These are phyloP conservation scores for Meyerozyma smithsonii DNA, from an alignment of 1,139 yeast genomes.

Conservation along the genomic window DNA sequence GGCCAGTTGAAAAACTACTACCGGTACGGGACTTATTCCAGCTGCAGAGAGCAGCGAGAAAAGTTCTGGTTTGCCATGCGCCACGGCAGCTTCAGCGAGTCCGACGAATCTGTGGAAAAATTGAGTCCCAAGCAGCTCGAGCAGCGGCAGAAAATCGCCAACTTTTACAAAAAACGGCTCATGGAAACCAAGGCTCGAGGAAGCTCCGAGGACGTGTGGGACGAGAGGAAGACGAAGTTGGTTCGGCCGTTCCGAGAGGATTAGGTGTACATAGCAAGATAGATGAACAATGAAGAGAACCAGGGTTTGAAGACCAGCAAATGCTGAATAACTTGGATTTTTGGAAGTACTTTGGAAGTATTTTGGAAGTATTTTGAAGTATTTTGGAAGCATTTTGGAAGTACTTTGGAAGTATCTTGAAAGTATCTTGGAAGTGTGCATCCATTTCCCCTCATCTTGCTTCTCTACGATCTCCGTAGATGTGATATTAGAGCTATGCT, in stretches of 20 bases:
- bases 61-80: conserved; percentile 79
- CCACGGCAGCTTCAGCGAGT: conserved; percentile 36
- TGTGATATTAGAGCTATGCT: background rate
- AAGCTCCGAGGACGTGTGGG: conserved; percentile 83
- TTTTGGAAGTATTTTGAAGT: too few relatives aligned
- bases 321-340: too few relatives aligned
- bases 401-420: too few relatives aligned
- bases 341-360: too few relatives aligned
- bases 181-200: conserved; percentile 61
- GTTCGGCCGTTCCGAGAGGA: conserved; percentile 4
- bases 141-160: conserved; percentile 53
- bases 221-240: conserved; percentile 36
- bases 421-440: too few relatives aligned
- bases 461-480: background rate
- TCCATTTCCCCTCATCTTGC: too few relatives aligned
- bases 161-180: conserved; percentile 61
- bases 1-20: conserved; percentile 83
- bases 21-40: conserved; percentile 71
- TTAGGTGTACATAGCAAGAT: conserved; percentile 1
- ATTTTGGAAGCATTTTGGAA: too few relatives aligned
- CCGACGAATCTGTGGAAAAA: conserved; percentile 24
- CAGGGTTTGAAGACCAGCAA: too few relatives aligned
- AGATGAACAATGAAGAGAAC: background rate
- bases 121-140: conserved; percentile 44
- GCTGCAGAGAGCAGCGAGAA: conserved; percentile 64